Percentiles rank a stretch among this genome's conserved stretches.
Conservation (phyloP, 176 grass and related monocot genomes). For the Alopecurus myosuroides region DNA sequence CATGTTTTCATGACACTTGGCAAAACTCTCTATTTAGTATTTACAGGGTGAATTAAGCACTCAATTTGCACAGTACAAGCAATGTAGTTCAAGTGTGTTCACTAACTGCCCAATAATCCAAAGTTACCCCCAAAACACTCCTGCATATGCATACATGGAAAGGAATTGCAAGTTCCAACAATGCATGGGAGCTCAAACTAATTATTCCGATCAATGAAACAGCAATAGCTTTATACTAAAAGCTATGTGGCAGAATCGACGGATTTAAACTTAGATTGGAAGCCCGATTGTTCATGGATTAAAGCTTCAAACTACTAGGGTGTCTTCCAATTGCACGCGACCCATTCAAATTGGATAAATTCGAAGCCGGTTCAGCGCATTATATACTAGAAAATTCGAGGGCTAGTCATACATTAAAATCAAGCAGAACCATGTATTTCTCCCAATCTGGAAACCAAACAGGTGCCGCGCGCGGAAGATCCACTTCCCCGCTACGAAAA, state of each 20-base stretch:
- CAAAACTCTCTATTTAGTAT: not conserved
- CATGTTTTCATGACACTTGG: not conserved
- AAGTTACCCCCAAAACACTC: not conserved
- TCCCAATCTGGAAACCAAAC: not conserved
- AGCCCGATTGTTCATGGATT: not conserved
- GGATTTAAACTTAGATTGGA: not conserved
- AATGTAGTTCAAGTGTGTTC: not conserved
- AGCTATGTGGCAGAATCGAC: not conserved
- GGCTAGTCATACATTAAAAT: not conserved
- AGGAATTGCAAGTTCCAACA: not conserved
- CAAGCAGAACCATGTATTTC: not conserved
- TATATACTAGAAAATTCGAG: not conserved
- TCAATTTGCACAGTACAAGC: not conserved
- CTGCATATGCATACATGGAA: not conserved
- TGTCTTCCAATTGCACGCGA: not conserved
- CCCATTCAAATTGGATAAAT: not conserved
- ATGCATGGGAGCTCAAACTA: not conserved
- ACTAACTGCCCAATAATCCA: not conserved
- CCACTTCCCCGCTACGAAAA: not conserved
- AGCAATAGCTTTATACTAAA: not conserved
- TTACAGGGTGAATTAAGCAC: not conserved
- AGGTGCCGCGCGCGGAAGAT: not conserved
- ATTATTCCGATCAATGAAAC: not conserved
- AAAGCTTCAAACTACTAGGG: not conserved
- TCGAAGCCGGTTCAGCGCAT: not conserved